phyloP scores from a whole-genome alignment of 805 yeast genomes.

The Wickerhamomyces alni region DNA sequence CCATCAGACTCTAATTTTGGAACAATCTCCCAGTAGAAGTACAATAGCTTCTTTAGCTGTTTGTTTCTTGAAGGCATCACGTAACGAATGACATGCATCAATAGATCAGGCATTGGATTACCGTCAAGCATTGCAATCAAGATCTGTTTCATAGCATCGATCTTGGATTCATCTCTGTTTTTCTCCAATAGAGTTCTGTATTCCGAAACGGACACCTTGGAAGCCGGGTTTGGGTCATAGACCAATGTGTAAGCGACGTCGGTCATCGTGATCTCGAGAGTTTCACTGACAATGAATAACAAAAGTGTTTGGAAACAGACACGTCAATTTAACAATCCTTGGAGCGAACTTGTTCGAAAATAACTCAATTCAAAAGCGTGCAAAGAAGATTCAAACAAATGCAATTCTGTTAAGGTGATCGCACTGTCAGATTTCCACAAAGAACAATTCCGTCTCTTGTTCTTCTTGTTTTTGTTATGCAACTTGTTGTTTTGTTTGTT shows the following conservation, averaged over 20 bases:
- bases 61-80: constrained; percentile 95
- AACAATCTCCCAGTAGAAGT: constrained; percentile 97
- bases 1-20: constrained; percentile 87
- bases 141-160: constrained; percentile 85
- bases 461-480: not conserved
- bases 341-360: not conserved
- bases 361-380: not conserved
- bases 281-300: too few species aligned
- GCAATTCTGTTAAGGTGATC: not conserved
- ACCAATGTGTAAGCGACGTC: constrained; percentile 69
- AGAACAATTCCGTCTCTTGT: too few species aligned
- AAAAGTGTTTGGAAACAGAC: not conserved
- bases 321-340: not conserved
- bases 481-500: constrained; percentile 29
- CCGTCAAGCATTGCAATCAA: constrained; percentile 86
- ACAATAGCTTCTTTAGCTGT: constrained; percentile 84
- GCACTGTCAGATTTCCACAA: too few species aligned
- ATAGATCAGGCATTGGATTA: constrained; percentile 83
- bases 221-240: constrained; percentile 65
- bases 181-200: constrained; percentile 76
- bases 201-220: constrained; percentile 58
- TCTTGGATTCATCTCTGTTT: constrained; percentile 82
- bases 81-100: constrained; percentile 95
- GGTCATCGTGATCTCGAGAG: constrained; percentile 19
- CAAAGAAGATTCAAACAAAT: too few species aligned